These are phyloP conservation scores for Talaromyces verruculosus DNA, from an alignment of 2,329 filamentous ascomycete genomes.

Conservation along the genomic window DNA sequence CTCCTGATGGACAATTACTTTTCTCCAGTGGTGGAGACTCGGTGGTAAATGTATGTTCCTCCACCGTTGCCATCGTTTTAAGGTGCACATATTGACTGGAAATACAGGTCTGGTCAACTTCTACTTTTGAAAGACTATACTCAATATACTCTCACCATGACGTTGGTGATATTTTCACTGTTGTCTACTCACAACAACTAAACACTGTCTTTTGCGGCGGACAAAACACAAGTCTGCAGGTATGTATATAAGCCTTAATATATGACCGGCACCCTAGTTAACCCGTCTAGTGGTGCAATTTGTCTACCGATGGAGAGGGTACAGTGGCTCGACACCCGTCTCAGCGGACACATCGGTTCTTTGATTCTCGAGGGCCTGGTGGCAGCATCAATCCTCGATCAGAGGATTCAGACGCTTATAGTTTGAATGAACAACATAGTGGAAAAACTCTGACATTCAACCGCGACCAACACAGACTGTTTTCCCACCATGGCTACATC, in stretches of 20 bases:
- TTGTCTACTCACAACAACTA: constrained; percentile 78
- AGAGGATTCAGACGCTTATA: constrained; percentile 53
- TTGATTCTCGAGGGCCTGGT: constrained; percentile 84
- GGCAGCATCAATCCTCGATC: constrained; percentile 75
- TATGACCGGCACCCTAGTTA: constrained; percentile 15
- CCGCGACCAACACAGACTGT: constrained; percentile 75
- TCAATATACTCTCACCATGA: constrained; percentile 93
- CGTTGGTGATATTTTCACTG: constrained; percentile 91
- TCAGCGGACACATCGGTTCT: constrained; percentile 80
- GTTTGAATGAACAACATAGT: constrained; percentile 53
- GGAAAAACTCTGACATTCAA: constrained; percentile 77
- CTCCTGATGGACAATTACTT: constrained; percentile 69
- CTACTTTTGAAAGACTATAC: constrained; percentile 72
- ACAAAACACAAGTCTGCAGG: constrained; percentile 89
- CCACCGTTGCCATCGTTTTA: too few species aligned
- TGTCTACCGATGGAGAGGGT: constrained; percentile 64
- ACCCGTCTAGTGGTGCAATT: constrained; percentile 67
- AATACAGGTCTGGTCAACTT: constrained; percentile 74
- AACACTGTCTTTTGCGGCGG: constrained; percentile 87
- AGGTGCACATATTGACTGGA: neutral
- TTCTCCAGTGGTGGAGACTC: constrained; percentile 94
- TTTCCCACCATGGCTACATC: constrained; percentile 92
- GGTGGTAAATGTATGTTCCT: constrained; percentile 71
- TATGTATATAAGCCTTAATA: constrained; percentile 27
- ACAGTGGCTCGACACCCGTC: constrained; percentile 69